Evolutionary conservation across 305 asterid genomes (phyloP), one percentile per base, ranked within the genome.

Genomic region (Monarda citriodora): DNA sequence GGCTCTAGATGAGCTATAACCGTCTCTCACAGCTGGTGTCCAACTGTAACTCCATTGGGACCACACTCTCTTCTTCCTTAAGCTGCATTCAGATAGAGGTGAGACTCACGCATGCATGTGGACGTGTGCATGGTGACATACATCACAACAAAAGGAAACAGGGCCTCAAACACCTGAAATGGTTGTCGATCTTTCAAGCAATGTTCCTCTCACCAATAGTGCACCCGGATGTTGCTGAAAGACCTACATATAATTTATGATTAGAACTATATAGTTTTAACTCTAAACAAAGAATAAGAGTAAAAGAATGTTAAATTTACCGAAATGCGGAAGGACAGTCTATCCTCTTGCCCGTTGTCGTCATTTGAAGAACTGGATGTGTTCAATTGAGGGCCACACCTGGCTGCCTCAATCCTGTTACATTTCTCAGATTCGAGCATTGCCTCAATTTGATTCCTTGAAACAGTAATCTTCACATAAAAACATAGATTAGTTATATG

Each of bases 171-270:
- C 61, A 82, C 97, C 95, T 73, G 86, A 69, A 58, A 50, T 25
- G 75, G 88, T 64, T 77, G 77, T 79, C 68, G 73, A 76, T 67
- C 65, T 78, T 58, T 83, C 86, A 45, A 72, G 79, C 80, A 82
- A 69, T 53, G 75, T 68, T 67, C 96, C 97, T 73, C 55, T 82
- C 57, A 87, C 79, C 79, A 93, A 56, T 60, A 89, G 88, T 25
- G 91, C 83, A 32, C 97, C 99, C 17, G 97, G 95, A 59, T 72
- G 88, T 69, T 87, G 96, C 83, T 93, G 90, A 68, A 89, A 93
- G 56, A 93, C 92, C 98, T 86, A 63, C 21, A 73, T 38, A 74
- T 26, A 67, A 29, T 48, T 41, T 20, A 37, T 42, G 56, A 37
- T 44, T 45, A 42, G 14, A 42, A 66, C 22, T 20, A 23, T 11